Evolutionary conservation across 495 filamentous ascomycete genomes (phyloP).

Genomic region (Hypoxylon fuscum): DNA sequence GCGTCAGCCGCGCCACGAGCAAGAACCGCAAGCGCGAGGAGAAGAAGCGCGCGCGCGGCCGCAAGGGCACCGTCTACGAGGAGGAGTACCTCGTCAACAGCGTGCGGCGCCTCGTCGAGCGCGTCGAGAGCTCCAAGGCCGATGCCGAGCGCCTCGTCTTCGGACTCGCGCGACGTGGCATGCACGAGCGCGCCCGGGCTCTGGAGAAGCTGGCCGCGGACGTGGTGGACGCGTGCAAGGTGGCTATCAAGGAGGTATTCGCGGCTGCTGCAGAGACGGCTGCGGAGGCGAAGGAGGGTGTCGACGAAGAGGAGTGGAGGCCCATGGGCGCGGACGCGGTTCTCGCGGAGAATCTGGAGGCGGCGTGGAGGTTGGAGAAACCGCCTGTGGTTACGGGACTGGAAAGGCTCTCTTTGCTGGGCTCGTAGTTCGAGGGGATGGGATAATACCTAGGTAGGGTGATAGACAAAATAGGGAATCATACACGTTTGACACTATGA

Average conservation of each 20-base stretch:
- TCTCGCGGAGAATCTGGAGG: conserved; percentile 58
- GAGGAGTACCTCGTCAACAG: conserved; percentile 95
- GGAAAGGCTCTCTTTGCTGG: conserved; percentile 66
- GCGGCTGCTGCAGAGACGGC: conserved; percentile 39
- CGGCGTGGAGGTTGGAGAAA: conserved; percentile 53
- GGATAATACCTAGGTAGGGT: background rate
- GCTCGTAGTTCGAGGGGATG: conserved; percentile 31
- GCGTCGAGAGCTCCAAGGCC: conserved; percentile 72
- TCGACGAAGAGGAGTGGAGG: conserved; percentile 43
- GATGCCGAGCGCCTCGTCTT: conserved; percentile 79
- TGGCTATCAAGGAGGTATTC: conserved; percentile 75
- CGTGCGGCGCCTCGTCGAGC: conserved; percentile 82
- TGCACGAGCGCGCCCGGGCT: conserved; percentile 85
- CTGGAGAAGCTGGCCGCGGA: conserved; percentile 76
- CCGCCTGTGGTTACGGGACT: conserved; percentile 57
- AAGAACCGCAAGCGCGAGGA: conserved; percentile 89
- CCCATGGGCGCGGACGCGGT: conserved; percentile 62
- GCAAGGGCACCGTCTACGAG: conserved; percentile 96
- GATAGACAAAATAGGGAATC: conserved; percentile 30
- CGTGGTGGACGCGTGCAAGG: conserved; percentile 72
- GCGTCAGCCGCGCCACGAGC: conserved; percentile 75
- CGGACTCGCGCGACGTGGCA: conserved; percentile 76
- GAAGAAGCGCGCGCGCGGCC: conserved; percentile 90
- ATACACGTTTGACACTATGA: too few relatives aligned
- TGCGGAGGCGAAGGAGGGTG: conserved; percentile 36